Evolutionary conservation across 345 rosid species (phyloP).

Genomic region (Salix koriyanagi): DNA sequence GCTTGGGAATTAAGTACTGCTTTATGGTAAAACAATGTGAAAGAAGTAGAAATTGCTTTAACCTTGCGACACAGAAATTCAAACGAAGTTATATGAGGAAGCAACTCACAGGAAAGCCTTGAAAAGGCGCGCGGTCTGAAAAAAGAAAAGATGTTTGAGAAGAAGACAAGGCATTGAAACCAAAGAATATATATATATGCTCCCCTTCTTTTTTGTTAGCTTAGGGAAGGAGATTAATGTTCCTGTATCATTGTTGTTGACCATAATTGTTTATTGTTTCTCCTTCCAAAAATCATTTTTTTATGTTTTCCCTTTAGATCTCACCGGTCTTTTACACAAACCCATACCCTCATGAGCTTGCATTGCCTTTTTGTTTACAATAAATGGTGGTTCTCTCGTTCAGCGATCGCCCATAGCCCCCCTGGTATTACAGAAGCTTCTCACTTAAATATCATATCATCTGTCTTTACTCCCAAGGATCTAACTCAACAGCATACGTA

Average conservation of each 20-base stretch:
- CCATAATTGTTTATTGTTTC: constrained; percentile 13
- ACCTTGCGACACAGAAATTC: not conserved
- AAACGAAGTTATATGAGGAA: not conserved
- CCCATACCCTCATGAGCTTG: not conserved
- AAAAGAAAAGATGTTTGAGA: constrained; percentile 12
- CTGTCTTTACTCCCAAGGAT: not conserved
- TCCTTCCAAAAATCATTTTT: not conserved
- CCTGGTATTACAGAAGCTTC: not conserved
- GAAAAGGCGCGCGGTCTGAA: constrained; percentile 13
- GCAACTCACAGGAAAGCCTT: not conserved
- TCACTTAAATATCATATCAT: not conserved
- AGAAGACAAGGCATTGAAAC: constrained; percentile 15
- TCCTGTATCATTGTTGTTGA: not conserved
- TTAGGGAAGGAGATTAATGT: not conserved
- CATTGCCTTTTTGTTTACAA: not conserved
- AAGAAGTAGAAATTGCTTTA: not conserved
- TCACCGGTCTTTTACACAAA: not conserved
- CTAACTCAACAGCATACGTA: not conserved
- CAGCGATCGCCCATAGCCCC: not conserved
- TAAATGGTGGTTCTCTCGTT: not conserved
- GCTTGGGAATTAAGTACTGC: not conserved
- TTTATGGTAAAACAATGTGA: not conserved
- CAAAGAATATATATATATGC: constrained; percentile 28
- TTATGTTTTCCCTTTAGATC: not conserved
- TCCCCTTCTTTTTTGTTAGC: not conserved